A percentile compares a stretch with the other conserved stretches of the same genome.
These are phyloP conservation scores for Onygenales sp. DNA, from an alignment of 2,329 filamentous ascomycete species.

Conservation along the genomic window DNA sequence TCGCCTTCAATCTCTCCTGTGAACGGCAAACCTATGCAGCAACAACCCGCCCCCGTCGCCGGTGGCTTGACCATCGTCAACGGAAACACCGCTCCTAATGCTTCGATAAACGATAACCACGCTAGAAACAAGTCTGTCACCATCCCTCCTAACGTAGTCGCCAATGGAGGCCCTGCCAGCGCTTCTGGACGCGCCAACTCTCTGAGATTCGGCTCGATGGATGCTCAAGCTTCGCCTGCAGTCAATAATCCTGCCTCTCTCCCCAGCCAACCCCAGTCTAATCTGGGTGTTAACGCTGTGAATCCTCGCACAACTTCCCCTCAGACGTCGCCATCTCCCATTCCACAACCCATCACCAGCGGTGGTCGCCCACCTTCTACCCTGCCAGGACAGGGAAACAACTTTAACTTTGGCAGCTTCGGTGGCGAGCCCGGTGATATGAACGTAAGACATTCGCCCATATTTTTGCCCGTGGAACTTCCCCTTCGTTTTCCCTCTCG, in stretches of 20 bases:
- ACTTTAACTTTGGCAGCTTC: constrained; percentile 74
- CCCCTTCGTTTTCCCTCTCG: no score
- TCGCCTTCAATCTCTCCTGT: constrained; percentile 63
- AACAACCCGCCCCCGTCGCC: constrained; percentile 21
- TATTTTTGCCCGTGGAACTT: background rate
- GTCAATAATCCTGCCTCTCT: constrained; percentile 50
- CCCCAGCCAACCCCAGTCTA: constrained; percentile 31
- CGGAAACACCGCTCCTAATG: constrained; percentile 51
- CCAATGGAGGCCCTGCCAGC: constrained; percentile 61
- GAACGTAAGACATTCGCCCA: constrained; percentile 50
- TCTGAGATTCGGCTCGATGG: constrained; percentile 42
- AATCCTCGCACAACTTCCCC: constrained; percentile 74
- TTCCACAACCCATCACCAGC: constrained; percentile 77
- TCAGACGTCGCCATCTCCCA: constrained; percentile 81
- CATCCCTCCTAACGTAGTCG: constrained; percentile 70
- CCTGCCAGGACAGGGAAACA: constrained; percentile 59
- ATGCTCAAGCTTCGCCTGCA: constrained; percentile 47
- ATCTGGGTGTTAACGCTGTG: constrained; percentile 41
- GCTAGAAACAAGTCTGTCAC: constrained; percentile 81
- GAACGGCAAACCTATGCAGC: constrained; percentile 65
- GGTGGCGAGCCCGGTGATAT: constrained; percentile 58
- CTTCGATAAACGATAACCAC: constrained; percentile 47
- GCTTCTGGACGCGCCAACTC: constrained; percentile 36
- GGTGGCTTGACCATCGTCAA: constrained; percentile 56
- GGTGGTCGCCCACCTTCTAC: constrained; percentile 73